Base-by-base conservation (phyloP, 2,329 filamentous ascomycete genomes). In the Juglanconis oblonga region DNA sequence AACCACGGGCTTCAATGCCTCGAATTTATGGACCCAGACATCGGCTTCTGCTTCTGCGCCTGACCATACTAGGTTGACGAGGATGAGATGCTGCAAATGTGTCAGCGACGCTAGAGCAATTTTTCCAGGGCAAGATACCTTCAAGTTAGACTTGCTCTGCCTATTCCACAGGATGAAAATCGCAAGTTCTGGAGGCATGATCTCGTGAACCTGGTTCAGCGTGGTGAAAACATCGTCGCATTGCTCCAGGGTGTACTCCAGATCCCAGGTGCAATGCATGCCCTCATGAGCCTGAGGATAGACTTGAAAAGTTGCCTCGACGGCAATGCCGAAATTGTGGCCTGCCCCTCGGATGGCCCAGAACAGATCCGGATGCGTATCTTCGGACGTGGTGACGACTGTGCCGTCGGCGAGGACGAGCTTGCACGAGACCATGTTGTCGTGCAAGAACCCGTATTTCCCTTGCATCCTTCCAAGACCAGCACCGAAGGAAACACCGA, bases 301-400 rank as follows among this genome's bases (percentile, higher is more conserved):
- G 52, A 84, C 75, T 65, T 79, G 78, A 31, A 73, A 73, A 1
- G 71, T 76, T 32, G 77, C 67, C 3, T 75, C 75, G 1, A 79
- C 81, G 14, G 77, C 75, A 31, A 80, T 72, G n/a, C 77, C 78
- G 58, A 80, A 79, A 59, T 74, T 78, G 38, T 72, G 69, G 0
- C 75, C 77, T 0, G 76, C 76, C 5, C 77, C 77, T 1, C 72
- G 68, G 3, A 78, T 59, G 0, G 73, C 76, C 75, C 75, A 78
- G 66, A 77, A 78, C 6, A 79, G 68, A 52, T 76, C 74, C 0
- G 65, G 2, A 40, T 85, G 76, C 64, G 81, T 72, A 0, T 68
- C 66, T 10, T 73, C 69, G 2, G 78, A 81, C 70, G 73, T 73
- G 0, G 64, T 71, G 3, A 78, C 68, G 2, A 76, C 64, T 5